phyloP scores from a whole-genome alignment of 2,329 filamentous ascomycete genomes.

The Hypoxylon sp. region DNA sequence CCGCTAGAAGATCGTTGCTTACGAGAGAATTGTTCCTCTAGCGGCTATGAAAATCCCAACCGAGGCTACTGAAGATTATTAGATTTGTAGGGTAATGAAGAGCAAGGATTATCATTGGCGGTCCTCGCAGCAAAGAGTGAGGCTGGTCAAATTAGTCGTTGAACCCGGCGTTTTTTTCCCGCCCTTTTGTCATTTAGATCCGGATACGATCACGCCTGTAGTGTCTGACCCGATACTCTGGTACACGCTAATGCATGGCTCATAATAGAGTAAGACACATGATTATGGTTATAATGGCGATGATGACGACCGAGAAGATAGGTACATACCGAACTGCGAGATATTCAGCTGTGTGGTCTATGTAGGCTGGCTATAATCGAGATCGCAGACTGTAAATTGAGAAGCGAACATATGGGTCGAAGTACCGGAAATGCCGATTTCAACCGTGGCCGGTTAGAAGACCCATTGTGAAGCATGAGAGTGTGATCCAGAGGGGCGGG shows the following conservation, averaged over 20 bases:
- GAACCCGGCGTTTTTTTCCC: slow-evolving; percentile 37
- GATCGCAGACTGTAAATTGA: slow-evolving; percentile 28
- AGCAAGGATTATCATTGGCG: slow-evolving; percentile 41
- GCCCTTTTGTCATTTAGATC: slow-evolving; percentile 41
- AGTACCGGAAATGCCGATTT: slow-evolving; percentile 40
- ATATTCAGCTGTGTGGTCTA: slow-evolving; percentile 22
- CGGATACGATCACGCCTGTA: slow-evolving; percentile 50
- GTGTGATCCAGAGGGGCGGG: slow-evolving; percentile 49
- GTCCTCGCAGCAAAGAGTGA: slow-evolving; percentile 41
- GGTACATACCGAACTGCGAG: slow-evolving; percentile 25
- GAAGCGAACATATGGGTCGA: slow-evolving; percentile 32
- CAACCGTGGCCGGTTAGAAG: slow-evolving; percentile 38
- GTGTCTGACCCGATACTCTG: slow-evolving; percentile 54
- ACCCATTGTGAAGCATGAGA: slow-evolving; percentile 42
- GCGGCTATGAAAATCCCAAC: slow-evolving; percentile 23
- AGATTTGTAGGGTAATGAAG: slow-evolving; percentile 37
- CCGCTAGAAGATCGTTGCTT: slow-evolving; percentile 27
- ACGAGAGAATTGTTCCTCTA: slow-evolving; percentile 22
- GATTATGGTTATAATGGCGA: slow-evolving; percentile 33
- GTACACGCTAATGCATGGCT: slow-evolving; percentile 56
- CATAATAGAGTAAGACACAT: slow-evolving; percentile 52
- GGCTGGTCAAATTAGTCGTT: slow-evolving; percentile 43
- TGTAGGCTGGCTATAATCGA: slow-evolving; percentile 29
- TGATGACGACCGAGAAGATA: slow-evolving; percentile 29
- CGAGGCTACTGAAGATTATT: slow-evolving; percentile 22